Conservation (phyloP, 345 rosid genomes). For the Kernera saxatilis region DNA sequence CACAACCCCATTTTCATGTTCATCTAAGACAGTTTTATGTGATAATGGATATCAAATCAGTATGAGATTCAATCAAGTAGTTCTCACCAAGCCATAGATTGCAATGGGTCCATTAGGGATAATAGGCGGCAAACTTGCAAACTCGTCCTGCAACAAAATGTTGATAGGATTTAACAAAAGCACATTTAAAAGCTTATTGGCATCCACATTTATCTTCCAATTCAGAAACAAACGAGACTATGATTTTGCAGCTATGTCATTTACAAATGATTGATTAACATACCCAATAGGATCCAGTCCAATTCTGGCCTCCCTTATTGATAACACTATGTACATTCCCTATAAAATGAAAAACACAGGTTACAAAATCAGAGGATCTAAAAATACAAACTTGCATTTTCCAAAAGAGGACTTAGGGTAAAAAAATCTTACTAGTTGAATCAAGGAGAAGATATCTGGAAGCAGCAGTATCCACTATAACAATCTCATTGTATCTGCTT, state of each 20-base stretch:
- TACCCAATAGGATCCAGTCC: conserved; percentile 88
- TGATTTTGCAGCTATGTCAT: neutral
- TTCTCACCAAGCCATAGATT: conserved; percentile 68
- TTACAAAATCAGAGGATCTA: neutral
- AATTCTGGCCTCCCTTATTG: conserved; percentile 50
- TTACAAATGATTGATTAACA: neutral
- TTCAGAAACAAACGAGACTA: neutral
- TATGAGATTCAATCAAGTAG: neutral
- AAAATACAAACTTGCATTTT: neutral
- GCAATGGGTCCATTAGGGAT: conserved; percentile 71
- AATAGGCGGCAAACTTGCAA: conserved; percentile 65
- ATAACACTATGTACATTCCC: conserved; percentile 78
- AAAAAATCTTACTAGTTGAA: conserved; percentile 44
- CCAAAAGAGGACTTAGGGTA: neutral
- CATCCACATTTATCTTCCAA: neutral
- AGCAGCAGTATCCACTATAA: conserved; percentile 55
- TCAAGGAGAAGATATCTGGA: conserved; percentile 77
- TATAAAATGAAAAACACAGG: conserved; percentile 12
- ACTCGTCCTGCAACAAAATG: conserved; percentile 56
- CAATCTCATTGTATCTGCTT: conserved; percentile 64
- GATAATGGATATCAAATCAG: too few species aligned
- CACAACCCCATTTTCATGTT: neutral
- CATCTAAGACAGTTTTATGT: neutral
- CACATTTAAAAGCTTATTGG: neutral
- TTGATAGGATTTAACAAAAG: neutral